phyloP scores from a whole-genome alignment of 2,329 filamentous ascomycete species.

The Sporothrix brasiliensis region DNA sequence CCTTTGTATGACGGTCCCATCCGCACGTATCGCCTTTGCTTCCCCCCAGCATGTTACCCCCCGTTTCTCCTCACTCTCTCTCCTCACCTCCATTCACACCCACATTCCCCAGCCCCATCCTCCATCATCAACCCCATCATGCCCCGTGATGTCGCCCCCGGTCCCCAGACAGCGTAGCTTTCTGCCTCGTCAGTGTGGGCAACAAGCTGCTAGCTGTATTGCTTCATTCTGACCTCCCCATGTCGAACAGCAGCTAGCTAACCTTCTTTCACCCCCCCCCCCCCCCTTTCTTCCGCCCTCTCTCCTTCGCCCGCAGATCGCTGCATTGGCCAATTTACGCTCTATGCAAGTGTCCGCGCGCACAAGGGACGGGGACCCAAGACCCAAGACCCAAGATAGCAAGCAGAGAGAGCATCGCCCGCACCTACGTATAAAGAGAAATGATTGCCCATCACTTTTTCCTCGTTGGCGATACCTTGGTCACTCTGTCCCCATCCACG shows the following conservation, averaged over 20 bases:
- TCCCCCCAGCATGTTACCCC: not conserved
- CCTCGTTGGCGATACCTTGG: not conserved
- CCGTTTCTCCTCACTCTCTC: conserved; percentile 15
- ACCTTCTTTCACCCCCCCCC: not conserved
- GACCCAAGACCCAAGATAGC: not conserved
- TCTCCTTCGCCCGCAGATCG: conserved; percentile 20
- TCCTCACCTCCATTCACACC: not conserved
- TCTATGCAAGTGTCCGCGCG: conserved; percentile 20
- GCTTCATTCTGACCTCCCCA: not conserved
- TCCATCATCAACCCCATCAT: conserved; percentile 4
- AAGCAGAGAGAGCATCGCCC: conserved; percentile 7
- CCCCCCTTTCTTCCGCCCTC: not conserved
- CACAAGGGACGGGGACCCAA: conserved; percentile 7
- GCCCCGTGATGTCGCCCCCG: conserved; percentile 11
- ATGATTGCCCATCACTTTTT: conserved; percentile 13
- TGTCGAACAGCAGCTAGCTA: not conserved
- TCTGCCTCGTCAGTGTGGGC: not conserved
- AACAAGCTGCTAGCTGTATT: not conserved
- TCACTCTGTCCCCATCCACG: not conserved
- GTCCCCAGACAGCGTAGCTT: conserved; percentile 7
- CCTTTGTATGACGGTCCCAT: not conserved
- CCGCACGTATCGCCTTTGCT: conserved; percentile 7
- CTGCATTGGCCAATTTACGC: conserved; percentile 16
- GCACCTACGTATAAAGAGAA: conserved; percentile 16
- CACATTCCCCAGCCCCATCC: not conserved